phyloP scores from a whole-genome alignment of 2,329 filamentous ascomycete species.

The Orbilia ellipsospora region DNA sequence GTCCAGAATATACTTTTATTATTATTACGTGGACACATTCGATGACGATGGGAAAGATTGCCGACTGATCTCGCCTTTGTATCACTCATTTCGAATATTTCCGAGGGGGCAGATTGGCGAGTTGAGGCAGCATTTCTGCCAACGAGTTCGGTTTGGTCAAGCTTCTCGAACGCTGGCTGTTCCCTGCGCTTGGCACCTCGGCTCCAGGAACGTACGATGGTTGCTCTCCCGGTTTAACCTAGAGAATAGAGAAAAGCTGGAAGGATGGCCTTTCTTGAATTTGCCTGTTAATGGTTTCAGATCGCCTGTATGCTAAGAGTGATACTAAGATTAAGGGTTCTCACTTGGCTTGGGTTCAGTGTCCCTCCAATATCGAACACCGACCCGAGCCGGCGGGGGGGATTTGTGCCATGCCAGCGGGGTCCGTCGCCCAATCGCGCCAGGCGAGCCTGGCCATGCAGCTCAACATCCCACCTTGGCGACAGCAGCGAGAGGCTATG shows the following conservation, averaged over 20 bases:
- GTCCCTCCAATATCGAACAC: background rate
- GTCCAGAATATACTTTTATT: background rate
- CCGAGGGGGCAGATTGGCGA: no score
- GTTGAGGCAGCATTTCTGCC: no score
- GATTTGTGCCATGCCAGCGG: constrained; percentile 19
- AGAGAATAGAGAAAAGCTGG: background rate
- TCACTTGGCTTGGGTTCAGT: background rate
- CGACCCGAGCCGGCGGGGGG: constrained; percentile 47
- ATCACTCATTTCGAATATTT: no score
- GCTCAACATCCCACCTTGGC: constrained; percentile 16
- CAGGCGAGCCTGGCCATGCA: constrained; percentile 1
- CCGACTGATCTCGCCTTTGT: no score
- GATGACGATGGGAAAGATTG: no score
- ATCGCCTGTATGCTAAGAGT: background rate
- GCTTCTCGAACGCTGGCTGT: no score
- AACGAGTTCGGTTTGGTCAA: no score
- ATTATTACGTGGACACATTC: no score
- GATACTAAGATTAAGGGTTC: no score
- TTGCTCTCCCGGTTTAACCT: background rate
- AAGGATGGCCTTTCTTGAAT: background rate
- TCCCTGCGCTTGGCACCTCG: no score
- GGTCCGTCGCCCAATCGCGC: constrained; percentile 22
- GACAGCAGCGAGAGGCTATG: constrained; percentile 15
- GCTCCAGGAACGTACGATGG: no score
- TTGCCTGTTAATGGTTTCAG: no score